Percentiles rank a stretch among this genome's conserved stretches.
These are phyloP conservation scores for Lepidium sativum DNA, from an alignment of 345 rosid genomes.

Conservation along the genomic window DNA sequence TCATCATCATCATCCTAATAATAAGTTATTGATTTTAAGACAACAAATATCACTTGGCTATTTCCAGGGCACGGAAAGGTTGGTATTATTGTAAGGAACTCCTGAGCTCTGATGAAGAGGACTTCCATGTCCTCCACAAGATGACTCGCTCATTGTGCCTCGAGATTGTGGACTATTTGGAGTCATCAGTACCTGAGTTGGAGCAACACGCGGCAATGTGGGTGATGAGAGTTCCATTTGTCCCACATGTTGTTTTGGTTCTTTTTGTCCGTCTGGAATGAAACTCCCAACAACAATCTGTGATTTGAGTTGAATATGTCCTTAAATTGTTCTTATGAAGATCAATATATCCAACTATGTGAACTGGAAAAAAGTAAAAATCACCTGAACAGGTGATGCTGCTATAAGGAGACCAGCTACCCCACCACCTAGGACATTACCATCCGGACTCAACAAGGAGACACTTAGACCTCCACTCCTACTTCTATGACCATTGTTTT, in stretches of 20 bases:
- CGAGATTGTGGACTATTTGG: conserved; percentile 49
- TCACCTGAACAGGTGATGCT: conserved; percentile 78
- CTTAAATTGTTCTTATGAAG: background rate
- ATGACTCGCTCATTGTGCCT: conserved; percentile 51
- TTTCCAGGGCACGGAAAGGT: conserved; percentile 54
- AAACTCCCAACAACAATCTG: conserved; percentile 73
- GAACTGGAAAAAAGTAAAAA: background rate
- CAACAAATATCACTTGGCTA: conserved; percentile 8
- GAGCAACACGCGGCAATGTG: conserved; percentile 7
- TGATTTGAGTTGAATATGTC: background rate
- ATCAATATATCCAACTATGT: background rate
- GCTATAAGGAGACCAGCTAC: conserved; percentile 93
- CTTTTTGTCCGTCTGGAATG: conserved; percentile 43
- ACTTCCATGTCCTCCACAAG: conserved; percentile 41
- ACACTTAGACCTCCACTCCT: conserved; percentile 66
- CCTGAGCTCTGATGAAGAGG: conserved; percentile 52
- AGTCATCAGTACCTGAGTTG: conserved; percentile 16
- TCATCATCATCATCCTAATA: background rate
- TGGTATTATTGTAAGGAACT: conserved; percentile 37
- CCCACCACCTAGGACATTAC: conserved; percentile 77
- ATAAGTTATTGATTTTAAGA: background rate
- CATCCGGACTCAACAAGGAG: conserved; percentile 76
- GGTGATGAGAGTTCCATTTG: conserved; percentile 25
- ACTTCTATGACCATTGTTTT: conserved; percentile 36
- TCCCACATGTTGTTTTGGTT: conserved; percentile 31